These are phyloP conservation scores for Parietaria judaica DNA, from an alignment of 306 rosid species.

Conservation along the genomic window DNA sequence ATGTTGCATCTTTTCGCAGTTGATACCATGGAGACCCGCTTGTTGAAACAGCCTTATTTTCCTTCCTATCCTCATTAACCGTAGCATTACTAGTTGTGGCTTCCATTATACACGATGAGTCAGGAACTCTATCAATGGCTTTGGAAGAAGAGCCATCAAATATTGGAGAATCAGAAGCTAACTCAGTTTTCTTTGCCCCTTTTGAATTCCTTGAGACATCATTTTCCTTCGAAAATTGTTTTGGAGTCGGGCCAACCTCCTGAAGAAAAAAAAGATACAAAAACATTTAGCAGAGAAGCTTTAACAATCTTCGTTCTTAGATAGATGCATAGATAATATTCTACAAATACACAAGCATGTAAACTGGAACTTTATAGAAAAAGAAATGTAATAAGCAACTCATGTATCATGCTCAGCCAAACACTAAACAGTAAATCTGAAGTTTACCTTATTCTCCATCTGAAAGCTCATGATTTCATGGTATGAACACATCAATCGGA, in stretches of 20 bases:
- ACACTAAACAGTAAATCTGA: conserved; percentile 17
- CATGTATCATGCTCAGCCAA: no score
- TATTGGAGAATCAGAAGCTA: conserved; percentile 29
- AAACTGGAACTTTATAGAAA: no score
- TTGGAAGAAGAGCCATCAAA: conserved; percentile 30
- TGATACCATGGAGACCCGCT: conserved; percentile 94
- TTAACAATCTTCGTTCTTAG: no score
- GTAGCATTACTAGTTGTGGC: conserved; percentile 30
- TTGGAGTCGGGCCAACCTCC: conserved; percentile 48
- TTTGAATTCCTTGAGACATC: conserved; percentile 28
- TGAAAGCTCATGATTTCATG: conserved; percentile 85
- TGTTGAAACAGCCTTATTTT: conserved; percentile 50
- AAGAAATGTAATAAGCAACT: no score
- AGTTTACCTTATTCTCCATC: conserved; percentile 58
- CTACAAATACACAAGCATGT: no score
- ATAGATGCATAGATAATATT: no score
- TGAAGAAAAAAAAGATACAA: conserved; percentile 30
- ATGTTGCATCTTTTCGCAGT: conserved; percentile 78
- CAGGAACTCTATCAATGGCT: conserved; percentile 31
- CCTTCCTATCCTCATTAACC: conserved; percentile 41
- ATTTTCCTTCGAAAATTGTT: conserved; percentile 28
- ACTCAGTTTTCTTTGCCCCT: conserved; percentile 39
- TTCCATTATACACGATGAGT: conserved; percentile 39
- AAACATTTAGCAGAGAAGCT: background rate
- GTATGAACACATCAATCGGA: conserved; percentile 83